Evolutionary conservation across 345 rosid genomes (phyloP), one percentile per base, ranked within the genome.

Genomic region (Lepidium didymum): DNA sequence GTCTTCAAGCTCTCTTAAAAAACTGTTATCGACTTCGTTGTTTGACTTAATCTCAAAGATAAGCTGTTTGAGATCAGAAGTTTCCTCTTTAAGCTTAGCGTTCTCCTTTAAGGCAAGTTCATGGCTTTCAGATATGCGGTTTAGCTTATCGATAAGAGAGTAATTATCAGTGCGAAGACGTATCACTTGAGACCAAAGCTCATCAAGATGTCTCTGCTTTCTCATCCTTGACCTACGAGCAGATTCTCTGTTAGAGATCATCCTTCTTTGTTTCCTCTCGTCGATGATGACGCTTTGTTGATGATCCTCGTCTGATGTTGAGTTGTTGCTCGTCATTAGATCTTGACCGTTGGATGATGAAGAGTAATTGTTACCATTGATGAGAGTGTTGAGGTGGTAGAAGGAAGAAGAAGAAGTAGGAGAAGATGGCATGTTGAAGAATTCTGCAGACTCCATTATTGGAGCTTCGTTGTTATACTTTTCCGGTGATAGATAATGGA

Each of bases 201-300:
- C 96, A 66, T 74, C 87, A 44, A 88, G 67, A 38, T 72, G 85
- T 81, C 87, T 83, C 81, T 87, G 92, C 73, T 90, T 94, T 85
- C 75, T 82, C 96, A 74, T 64, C 59, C 99, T 77, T 10, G 96
- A 94, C 31, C 97, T 79, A 70, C 92, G 77, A 1, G 97, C 96
- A 0, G 99, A 94, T 73, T 90, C 99, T 10, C 96, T 76, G 76
- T 94, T 94, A 6, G 99, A 88, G 14, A 84, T 73, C 96, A 85
- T 87, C 47, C 96, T 81, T 54, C 97, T 77, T 73, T 84, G 88
- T 81, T 83, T 91, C 92, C 99, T 86, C 73, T 94, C 97, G 19
- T 94, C 90, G 23, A 88, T 84, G 74, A 81, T 61, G 25, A 76
- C 57, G 25, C 75, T 76, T 56, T 90, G 97, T 18, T 79, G 83